Percentiles rank a stretch among this genome's conserved stretches.
Evolutionary conservation across 2,329 filamentous ascomycete species (phyloP).

Genomic region (Aureobasidium melanogenum): DNA sequence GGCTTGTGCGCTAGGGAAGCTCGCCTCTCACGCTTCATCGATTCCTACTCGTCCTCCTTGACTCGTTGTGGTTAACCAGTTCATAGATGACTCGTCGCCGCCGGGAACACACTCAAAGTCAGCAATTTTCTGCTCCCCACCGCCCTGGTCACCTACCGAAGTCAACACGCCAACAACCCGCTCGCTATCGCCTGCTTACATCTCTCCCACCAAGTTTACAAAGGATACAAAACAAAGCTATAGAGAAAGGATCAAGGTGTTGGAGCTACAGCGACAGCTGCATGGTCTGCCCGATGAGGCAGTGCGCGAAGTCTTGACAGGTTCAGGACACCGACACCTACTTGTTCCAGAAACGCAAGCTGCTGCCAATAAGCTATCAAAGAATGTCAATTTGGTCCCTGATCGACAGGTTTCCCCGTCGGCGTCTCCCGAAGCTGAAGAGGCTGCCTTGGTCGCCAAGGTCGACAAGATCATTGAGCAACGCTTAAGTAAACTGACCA

Average conservation of each 20-base stretch:
- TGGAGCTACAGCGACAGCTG: background rate
- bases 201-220: background rate
- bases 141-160: conserved; percentile 1
- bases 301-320: background rate
- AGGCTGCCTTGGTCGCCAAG: background rate
- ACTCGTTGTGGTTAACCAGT: background rate
- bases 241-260: background rate
- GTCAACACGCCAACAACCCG: background rate
- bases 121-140: background rate
- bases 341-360: background rate
- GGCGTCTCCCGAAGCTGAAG: background rate
- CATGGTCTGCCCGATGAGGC: background rate
- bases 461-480: conserved; percentile 1
- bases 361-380: background rate
- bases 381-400: background rate
- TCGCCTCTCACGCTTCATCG: background rate
- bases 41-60: background rate
- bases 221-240: background rate
- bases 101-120: background rate
- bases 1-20: background rate
- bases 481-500: background rate
- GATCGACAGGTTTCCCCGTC: background rate
- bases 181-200: background rate
- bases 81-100: background rate
- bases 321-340: background rate